Base-by-base conservation (phyloP, 2,329 filamentous ascomycete genomes). In the Clonostachys byssicola region DNA sequence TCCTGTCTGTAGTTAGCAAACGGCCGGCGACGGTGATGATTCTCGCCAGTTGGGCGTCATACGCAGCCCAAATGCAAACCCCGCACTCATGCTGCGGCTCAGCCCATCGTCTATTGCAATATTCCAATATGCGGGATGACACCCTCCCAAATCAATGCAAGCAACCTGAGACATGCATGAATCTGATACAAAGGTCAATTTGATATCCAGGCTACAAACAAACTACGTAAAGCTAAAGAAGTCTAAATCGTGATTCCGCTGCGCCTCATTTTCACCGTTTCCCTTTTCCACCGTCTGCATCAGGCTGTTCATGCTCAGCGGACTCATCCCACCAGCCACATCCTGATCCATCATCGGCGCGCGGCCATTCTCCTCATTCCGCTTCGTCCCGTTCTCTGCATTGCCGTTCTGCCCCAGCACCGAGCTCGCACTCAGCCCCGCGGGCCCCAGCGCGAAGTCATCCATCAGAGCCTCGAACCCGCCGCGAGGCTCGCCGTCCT, bases 161-260 rank as follows among this genome's bases (percentile, higher is more conserved):
- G 9, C 23, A 10, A 10, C n/a, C n/a, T n/a, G n/a, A n/a, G n/a
- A n/a, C n/a, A n/a, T n/a, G n/a, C n/a, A n/a, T n/a, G n/a, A n/a
- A n/a, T n/a, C n/a, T n/a, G n/a, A n/a, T n/a, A n/a, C n/a, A n/a
- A n/a, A n/a, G n/a, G n/a, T n/a, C n/a, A 10, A 30, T 30, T 5
- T 10, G 23, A 30, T 30, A 30, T 30, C 23, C 10, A 30, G 23
- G 23, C 23, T 30, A 30, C 23, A 30, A 30, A 30, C 23, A 9
- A 10, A 9, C 23, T 45, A 47, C 42, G 40, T 14, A 30, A 71
- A 63, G 47, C 60, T 64, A 43, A 71, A 66, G 52, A 70, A 72
- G 49, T 71, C 68, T 51, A 72, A 53, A 45, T 69, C 61, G 42
- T 64, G 61, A 44, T 68, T 68, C 50, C 64, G 61, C 14, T 47